Percentiles rank a stretch among this genome's conserved stretches.
Evolutionary conservation across 176 grass and related monocot genomes (phyloP).

Genomic region (Dendrocalamus sinicus): DNA sequence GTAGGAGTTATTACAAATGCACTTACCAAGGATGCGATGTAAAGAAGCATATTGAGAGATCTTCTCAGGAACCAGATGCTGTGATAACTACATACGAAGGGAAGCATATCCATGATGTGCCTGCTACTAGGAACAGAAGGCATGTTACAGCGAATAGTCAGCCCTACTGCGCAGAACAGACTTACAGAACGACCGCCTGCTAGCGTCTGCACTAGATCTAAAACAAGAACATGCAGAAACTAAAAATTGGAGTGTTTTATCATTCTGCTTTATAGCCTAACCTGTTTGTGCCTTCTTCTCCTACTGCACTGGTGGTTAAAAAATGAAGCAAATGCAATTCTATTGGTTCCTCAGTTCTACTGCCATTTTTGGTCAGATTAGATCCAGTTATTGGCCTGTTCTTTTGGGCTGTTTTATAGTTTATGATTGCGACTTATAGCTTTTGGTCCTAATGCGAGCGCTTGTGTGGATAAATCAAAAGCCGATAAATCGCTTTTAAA

Average conservation of each 20-base stretch:
- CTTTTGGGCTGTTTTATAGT: too few relatives aligned
- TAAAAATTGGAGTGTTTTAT: background rate
- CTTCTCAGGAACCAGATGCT: slow-evolving; percentile 55
- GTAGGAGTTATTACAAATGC: slow-evolving; percentile 86
- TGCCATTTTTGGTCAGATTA: background rate
- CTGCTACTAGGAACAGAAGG: slow-evolving; percentile 46
- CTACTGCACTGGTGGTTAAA: background rate
- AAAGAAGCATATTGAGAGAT: slow-evolving; percentile 71
- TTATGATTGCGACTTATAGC: too few relatives aligned
- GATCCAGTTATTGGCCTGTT: background rate
- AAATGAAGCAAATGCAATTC: background rate
- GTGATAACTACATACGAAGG: slow-evolving; percentile 84
- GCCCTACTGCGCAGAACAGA: slow-evolving; percentile 4
- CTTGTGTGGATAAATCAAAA: too few relatives aligned
- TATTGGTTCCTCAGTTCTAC: background rate
- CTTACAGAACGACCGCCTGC: slow-evolving; percentile 19
- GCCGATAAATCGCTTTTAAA: too few relatives aligned
- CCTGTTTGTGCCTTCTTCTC: background rate
- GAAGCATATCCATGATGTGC: slow-evolving; percentile 72
- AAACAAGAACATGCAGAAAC: slow-evolving; percentile 52
- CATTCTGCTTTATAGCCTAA: slow-evolving; percentile 9
- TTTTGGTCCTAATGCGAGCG: too few relatives aligned
- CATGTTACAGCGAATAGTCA: slow-evolving; percentile 25
- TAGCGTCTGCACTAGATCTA: slow-evolving; percentile 46
- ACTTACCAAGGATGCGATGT: slow-evolving; percentile 61